phyloP scores from a whole-genome alignment of 2,329 filamentous ascomycete genomes.

The Botryosphaeria agaves region DNA sequence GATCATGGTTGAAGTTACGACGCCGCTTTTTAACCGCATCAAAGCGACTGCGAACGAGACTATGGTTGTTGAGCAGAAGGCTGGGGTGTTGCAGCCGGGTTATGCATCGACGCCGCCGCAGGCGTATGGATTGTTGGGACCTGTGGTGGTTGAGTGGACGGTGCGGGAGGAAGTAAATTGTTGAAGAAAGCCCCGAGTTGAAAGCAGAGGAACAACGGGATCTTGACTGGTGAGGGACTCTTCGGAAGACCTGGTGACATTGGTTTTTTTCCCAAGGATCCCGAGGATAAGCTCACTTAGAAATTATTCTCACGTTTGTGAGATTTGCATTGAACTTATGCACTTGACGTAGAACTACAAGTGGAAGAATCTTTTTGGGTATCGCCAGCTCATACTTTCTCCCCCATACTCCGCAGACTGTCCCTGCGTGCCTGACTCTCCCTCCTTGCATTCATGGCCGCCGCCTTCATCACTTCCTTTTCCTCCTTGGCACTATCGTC shows the following conservation, averaged over 20 bases:
- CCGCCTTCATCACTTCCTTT: neutral
- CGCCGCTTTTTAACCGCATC: conserved; percentile 1
- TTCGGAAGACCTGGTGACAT: too few species aligned
- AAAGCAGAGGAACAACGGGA: too few species aligned
- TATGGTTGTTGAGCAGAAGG: neutral
- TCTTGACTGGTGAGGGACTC: too few species aligned
- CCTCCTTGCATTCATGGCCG: neutral
- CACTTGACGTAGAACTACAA: too few species aligned
- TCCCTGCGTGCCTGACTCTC: neutral
- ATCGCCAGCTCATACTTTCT: too few species aligned
- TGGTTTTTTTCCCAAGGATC: too few species aligned
- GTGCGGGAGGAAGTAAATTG: neutral
- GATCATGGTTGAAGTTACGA: neutral
- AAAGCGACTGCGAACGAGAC: neutral
- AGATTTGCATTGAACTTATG: too few species aligned
- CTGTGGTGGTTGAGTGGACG: neutral
- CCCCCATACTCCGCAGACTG: too few species aligned
- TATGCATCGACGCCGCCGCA: neutral
- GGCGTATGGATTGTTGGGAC: neutral
- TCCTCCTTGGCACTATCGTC: neutral
- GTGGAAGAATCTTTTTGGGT: too few species aligned
- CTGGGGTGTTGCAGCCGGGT: neutral
- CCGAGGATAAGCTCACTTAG: too few species aligned
- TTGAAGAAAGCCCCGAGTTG: too few species aligned
- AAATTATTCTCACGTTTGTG: too few species aligned